Conservation (phyloP, 345 rosid species). For the Limnanthes douglasii region DNA sequence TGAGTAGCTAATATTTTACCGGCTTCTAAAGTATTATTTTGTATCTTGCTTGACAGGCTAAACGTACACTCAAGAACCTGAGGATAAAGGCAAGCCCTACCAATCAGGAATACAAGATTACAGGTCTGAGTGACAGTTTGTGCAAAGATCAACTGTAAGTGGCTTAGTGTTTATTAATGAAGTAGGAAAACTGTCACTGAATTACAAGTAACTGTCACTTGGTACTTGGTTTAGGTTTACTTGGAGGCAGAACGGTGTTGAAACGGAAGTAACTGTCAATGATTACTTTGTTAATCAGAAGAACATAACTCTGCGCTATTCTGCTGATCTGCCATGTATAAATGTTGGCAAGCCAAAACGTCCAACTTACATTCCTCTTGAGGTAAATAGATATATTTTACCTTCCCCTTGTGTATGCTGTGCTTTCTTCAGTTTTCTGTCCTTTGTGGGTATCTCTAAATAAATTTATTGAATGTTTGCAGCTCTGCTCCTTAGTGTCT, state of each 20-base stretch:
- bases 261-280: slow-evolving; percentile 47
- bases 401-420: background rate
- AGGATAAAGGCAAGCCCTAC: slow-evolving; percentile 60
- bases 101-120: slow-evolving; percentile 68
- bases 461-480: background rate
- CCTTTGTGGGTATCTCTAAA: background rate
- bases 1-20: background rate
- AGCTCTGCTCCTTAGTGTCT: slow-evolving; percentile 73
- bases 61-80: slow-evolving; percentile 50
- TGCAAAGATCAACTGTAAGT: slow-evolving; percentile 45
- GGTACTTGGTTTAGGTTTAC: slow-evolving; percentile 37
- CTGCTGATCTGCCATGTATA: slow-evolving; percentile 39
- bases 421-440: background rate
- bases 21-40: background rate
- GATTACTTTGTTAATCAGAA: slow-evolving; percentile 65
- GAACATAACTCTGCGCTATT: slow-evolving; percentile 40
- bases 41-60: slow-evolving; percentile 34
- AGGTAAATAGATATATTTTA: slow-evolving; percentile 13
- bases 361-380: slow-evolving; percentile 44
- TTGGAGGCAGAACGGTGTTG: slow-evolving; percentile 33
- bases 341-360: slow-evolving; percentile 76
- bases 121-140: slow-evolving; percentile 55
- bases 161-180: background rate
- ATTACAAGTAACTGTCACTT: slow-evolving; percentile 1
- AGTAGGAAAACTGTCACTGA: slow-evolving; percentile 1